phyloP scores from a whole-genome alignment of 2,329 filamentous ascomycete species.

The Aspergillus alliaceus region DNA sequence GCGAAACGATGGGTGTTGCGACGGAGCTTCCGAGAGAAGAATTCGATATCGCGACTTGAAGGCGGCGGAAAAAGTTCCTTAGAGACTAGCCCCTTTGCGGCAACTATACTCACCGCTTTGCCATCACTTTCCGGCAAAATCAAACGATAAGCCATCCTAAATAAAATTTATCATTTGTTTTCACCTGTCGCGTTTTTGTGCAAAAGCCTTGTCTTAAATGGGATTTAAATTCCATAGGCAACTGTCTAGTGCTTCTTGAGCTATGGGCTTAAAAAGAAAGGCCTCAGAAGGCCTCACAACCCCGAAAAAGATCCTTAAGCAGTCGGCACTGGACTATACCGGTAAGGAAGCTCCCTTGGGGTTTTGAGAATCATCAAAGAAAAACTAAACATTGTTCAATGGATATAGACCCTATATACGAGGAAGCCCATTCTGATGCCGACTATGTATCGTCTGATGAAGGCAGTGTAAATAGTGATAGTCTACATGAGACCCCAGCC shows the following conservation, averaged over 20 bases:
- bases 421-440: conserved; percentile 35
- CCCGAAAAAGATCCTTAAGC: conserved; percentile 34
- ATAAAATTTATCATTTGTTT: conserved; percentile 2
- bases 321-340: conserved; percentile 24
- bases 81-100: conserved; percentile 27
- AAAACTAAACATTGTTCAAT: conserved; percentile 39
- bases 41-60: conserved; percentile 25
- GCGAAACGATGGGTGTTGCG: conserved; percentile 17
- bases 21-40: conserved; percentile 16
- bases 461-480: conserved; percentile 28
- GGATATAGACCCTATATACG: conserved; percentile 32
- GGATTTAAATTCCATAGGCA: neutral
- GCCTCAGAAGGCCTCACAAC: conserved; percentile 24
- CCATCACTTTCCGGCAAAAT: conserved; percentile 28
- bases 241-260: conserved; percentile 4
- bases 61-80: conserved; percentile 39
- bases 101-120: conserved; percentile 29
- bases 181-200: neutral
- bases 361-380: neutral
- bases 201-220: conserved; percentile 2
- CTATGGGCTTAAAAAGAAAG: conserved; percentile 40
- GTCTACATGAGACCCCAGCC: conserved; percentile 47
- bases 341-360: conserved; percentile 25
- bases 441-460: conserved; percentile 32
- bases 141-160: conserved; percentile 15